phyloP scores from a whole-genome alignment of 2,329 filamentous ascomycete species.

The Stemphylium beticola region DNA sequence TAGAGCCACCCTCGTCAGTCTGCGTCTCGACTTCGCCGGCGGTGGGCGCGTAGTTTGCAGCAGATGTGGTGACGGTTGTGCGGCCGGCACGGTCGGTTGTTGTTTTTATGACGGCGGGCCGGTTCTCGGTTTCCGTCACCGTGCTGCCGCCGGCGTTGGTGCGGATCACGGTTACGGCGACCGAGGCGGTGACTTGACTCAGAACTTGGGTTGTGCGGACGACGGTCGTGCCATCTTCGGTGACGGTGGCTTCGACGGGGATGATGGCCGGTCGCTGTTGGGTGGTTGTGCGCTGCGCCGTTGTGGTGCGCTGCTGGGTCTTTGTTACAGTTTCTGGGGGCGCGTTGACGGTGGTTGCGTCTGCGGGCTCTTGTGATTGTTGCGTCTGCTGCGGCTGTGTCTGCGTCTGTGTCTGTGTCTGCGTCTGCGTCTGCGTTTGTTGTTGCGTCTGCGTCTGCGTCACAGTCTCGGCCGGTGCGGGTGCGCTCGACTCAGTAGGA shows the following conservation, averaged over 20 bases:
- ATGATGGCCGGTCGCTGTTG: constrained; percentile 43
- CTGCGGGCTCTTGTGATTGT: background rate
- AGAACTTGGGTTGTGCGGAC: constrained; percentile 51
- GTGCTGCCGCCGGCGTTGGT: constrained; percentile 50
- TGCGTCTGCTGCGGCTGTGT: background rate
- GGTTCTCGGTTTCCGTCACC: constrained; percentile 47
- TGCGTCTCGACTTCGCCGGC: constrained; percentile 52
- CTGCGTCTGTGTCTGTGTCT: background rate
- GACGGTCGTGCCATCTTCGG: constrained; percentile 44
- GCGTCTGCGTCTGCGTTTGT: background rate
- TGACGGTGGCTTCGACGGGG: constrained; percentile 48
- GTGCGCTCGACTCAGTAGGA: constrained; percentile 6
- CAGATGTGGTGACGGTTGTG: constrained; percentile 43
- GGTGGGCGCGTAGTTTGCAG: constrained; percentile 41
- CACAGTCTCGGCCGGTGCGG: constrained; percentile 8
- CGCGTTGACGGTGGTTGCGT: background rate
- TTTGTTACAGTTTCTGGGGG: constrained; percentile 3
- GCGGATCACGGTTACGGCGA: constrained; percentile 46
- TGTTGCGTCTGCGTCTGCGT: constrained; percentile 2
- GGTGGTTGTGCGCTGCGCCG: constrained; percentile 7
- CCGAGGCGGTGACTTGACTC: constrained; percentile 48
- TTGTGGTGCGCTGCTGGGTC: constrained; percentile 9
- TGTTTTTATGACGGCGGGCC: constrained; percentile 46
- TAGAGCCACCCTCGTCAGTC: constrained; percentile 50
- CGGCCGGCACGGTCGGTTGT: constrained; percentile 50